phyloP scores from a whole-genome alignment of 176 grass and related monocot species.

The Pontederia paniculata region DNA sequence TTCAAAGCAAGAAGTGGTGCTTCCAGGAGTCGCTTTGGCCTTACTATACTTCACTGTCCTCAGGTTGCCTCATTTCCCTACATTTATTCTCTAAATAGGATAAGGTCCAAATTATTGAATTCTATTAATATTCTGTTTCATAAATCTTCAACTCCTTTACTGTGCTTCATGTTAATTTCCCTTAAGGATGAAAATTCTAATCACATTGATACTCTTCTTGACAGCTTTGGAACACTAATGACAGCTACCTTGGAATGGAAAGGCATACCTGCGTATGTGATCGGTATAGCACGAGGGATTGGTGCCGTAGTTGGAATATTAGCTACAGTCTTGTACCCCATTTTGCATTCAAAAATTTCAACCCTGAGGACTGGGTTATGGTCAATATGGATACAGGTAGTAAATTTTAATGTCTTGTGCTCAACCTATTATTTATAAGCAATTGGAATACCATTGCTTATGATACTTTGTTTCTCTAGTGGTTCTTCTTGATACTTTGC shows the following conservation, averaged over 20 bases:
- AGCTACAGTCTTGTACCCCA: slow-evolving; percentile 62
- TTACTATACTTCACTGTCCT: slow-evolving; percentile 78
- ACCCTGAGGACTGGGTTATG: slow-evolving; percentile 73
- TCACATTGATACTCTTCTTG: background rate
- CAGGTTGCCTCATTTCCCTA: slow-evolving; percentile 25
- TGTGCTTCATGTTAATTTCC: background rate
- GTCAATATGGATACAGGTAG: slow-evolving; percentile 71
- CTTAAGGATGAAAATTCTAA: background rate
- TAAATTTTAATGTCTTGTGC: background rate
- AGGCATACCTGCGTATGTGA: slow-evolving; percentile 75
- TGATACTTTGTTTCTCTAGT: slow-evolving; percentile 25
- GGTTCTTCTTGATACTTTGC: slow-evolving; percentile 67
- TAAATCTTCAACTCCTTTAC: background rate
- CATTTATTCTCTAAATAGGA: background rate
- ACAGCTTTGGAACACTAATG: slow-evolving; percentile 89
- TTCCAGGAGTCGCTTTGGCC: slow-evolving; percentile 71
- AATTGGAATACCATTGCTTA: background rate
- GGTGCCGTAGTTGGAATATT: slow-evolving; percentile 61
- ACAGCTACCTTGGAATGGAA: slow-evolving; percentile 79
- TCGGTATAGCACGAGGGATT: slow-evolving; percentile 54
- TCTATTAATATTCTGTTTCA: background rate
- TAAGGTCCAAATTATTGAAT: background rate
- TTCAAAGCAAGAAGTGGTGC: slow-evolving; percentile 56
- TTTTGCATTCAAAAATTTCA: slow-evolving; percentile 41
- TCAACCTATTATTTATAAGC: background rate